Evolutionary conservation across 1,284 basidiomycete species (phyloP), one percentile per base, ranked within the genome.

Genomic region (Melampsora americana): DNA sequence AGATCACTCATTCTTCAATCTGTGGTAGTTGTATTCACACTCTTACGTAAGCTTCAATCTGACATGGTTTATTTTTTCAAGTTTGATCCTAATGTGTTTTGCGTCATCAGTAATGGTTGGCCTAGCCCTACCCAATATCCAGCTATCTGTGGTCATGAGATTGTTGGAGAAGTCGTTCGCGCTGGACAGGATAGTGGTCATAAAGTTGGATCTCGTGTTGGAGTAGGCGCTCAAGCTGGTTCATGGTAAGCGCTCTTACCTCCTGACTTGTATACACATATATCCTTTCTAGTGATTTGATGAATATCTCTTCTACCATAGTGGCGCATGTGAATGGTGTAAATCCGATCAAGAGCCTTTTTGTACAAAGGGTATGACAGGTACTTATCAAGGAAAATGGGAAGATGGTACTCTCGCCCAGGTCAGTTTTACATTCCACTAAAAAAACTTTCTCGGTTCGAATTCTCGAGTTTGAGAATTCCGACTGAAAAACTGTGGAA

Each of bases 21-120:
- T 75, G 72, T 20, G 72, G 72, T 9, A 67, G 64, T n/a, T 75
- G 72, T n/a, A 44, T 75, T 11, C 72, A 75, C n/a, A 75, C 72
- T 39, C 39, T 75, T 20, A 59, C 35, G 71, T 73, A 1, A 59
- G 42, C 23, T 59, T 48, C 12, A 14, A 23, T 12, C 16, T 26
- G 6, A n/a, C 48, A n/a, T 28, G 28, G 20, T 20, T 23, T n/a
- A n/a, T 18, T 28, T 1, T 42, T 20, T 23, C 16, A 16, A 23
- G 18, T 23, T 5, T n/a, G 26, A 28, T 28, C 28, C 14, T 18
- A 5, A 30, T 28, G 1, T 28, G 48, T 30, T 46, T 20, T 56
- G 23, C 5, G 26, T 44, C 16, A 12, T 28, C 39, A 73, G 71
- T n/a, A 75, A 75, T 50, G 42, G n/a, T 5, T 75, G 72, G 72